phyloP scores from a whole-genome alignment of 768 basidiomycete species.

The Lentinula guzmanii region DNA sequence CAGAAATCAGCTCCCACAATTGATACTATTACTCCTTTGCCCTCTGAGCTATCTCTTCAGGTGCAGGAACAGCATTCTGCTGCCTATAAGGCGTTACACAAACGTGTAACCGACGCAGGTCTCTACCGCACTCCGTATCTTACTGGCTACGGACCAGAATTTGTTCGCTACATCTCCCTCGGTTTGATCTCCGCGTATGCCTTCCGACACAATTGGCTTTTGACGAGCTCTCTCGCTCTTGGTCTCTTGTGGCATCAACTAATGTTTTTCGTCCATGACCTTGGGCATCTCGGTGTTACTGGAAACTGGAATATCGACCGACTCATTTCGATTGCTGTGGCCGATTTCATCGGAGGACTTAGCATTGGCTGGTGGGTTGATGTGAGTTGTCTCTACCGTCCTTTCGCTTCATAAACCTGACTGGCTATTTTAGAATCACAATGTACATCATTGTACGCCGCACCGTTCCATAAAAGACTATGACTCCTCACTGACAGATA shows the following conservation, averaged over 20 bases:
- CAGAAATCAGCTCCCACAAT: constrained; percentile 28
- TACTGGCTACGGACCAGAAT: constrained; percentile 84
- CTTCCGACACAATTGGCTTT: constrained; percentile 60
- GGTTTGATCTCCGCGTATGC: constrained; percentile 51
- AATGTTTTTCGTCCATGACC: constrained; percentile 87
- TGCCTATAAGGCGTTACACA: constrained; percentile 79
- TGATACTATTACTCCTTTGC: constrained; percentile 45
- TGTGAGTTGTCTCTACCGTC: constrained; percentile 46
- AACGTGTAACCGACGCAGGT: constrained; percentile 67
- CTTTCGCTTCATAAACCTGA: constrained; percentile 4
- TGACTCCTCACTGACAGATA: background rate
- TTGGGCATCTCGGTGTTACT: constrained; percentile 92
- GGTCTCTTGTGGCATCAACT: constrained; percentile 96
- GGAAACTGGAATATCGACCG: constrained; percentile 82
- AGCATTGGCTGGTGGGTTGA: constrained; percentile 98
- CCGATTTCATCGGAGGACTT: constrained; percentile 86
- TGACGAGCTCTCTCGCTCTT: constrained; percentile 72
- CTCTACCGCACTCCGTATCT: constrained; percentile 82
- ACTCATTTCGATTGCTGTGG: constrained; percentile 69
- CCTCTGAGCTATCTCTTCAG: constrained; percentile 47
- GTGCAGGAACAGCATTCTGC: constrained; percentile 61
- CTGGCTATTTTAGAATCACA: constrained; percentile 63
- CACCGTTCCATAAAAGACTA: background rate
- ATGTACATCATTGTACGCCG: constrained; percentile 87
- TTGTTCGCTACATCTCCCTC: constrained; percentile 71